These are phyloP conservation scores for Nicotiana noctiflora DNA, from an alignment of 257 asterid genomes.

Conservation along the genomic window DNA sequence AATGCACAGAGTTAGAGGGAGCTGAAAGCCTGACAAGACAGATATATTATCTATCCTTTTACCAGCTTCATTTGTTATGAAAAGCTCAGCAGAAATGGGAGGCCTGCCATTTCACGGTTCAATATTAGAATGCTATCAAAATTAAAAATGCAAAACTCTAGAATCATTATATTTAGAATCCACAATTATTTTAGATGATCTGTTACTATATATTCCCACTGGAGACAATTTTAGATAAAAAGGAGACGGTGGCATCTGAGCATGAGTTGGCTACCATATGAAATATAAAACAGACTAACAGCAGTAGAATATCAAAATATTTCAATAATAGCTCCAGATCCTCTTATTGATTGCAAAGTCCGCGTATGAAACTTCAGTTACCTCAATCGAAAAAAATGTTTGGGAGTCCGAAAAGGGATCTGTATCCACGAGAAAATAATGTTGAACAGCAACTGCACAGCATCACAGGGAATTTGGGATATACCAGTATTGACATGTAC, in stretches of 20 bases:
- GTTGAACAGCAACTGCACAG: constrained; percentile 39
- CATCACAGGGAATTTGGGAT: constrained; percentile 22
- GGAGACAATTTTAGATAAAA: not conserved
- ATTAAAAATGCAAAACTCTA: not conserved
- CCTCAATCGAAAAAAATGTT: constrained; percentile 62
- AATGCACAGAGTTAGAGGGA: constrained; percentile 54
- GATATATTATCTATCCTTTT: constrained; percentile 37
- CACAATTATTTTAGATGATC: not conserved
- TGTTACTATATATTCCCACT: not conserved
- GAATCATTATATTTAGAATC: not conserved
- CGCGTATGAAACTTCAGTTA: constrained; percentile 10
- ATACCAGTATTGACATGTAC: constrained; percentile 19
- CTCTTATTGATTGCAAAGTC: not conserved
- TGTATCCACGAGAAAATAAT: constrained; percentile 43
- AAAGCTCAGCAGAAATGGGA: constrained; percentile 52
- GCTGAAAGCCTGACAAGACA: constrained; percentile 41
- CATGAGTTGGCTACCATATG: not conserved
- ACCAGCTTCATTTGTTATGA: constrained; percentile 53
- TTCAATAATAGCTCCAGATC: not conserved
- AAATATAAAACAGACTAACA: not conserved
- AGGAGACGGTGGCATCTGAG: not conserved
- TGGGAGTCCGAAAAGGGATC: constrained; percentile 64
- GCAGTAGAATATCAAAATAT: not conserved
- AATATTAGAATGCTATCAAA: not conserved
- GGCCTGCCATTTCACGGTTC: constrained; percentile 43